Evolutionary conservation across 1,284 basidiomycete species (phyloP).

Genomic region (Moesziomyces aphidis): DNA sequence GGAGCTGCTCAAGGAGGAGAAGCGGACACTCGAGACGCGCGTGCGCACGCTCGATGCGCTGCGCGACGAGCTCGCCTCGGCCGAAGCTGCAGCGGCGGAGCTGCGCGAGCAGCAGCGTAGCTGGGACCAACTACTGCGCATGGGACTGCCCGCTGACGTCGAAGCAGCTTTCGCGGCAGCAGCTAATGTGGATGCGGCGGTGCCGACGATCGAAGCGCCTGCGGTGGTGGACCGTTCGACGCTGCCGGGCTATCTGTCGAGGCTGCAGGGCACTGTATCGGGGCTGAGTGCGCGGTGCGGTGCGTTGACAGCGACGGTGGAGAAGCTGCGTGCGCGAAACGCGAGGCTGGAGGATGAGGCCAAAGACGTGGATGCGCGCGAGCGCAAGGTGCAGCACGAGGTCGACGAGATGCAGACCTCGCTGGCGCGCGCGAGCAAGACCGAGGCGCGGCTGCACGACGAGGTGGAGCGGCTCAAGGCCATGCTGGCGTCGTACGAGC

Average conservation of each 20-base stretch:
- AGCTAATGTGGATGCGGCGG: constrained; percentile 21
- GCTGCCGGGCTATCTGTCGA: constrained; percentile 49
- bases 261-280: constrained; percentile 46
- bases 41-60: constrained; percentile 45
- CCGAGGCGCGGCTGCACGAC: constrained; percentile 23
- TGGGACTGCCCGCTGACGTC: constrained; percentile 13
- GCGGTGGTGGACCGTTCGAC: constrained; percentile 28
- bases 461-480: constrained; percentile 48
- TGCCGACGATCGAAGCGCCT: constrained; percentile 18
- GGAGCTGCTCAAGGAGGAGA: constrained; percentile 62
- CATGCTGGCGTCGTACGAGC: constrained; percentile 47
- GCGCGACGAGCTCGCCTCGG: constrained; percentile 32
- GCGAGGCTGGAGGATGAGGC: constrained; percentile 37
- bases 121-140: constrained; percentile 36
- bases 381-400: constrained; percentile 52
- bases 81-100: constrained; percentile 55
- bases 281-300: constrained; percentile 42
- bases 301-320: constrained; percentile 27
- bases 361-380: constrained; percentile 43
- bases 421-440: constrained; percentile 15
- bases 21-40: constrained; percentile 55
- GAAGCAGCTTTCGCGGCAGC: constrained; percentile 45
- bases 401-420: constrained; percentile 58
- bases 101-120: constrained; percentile 44
- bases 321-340: constrained; percentile 45